These are phyloP conservation scores for Crucibulum laeve DNA, from an alignment of 768 basidiomycete genomes.

Conservation along the genomic window DNA sequence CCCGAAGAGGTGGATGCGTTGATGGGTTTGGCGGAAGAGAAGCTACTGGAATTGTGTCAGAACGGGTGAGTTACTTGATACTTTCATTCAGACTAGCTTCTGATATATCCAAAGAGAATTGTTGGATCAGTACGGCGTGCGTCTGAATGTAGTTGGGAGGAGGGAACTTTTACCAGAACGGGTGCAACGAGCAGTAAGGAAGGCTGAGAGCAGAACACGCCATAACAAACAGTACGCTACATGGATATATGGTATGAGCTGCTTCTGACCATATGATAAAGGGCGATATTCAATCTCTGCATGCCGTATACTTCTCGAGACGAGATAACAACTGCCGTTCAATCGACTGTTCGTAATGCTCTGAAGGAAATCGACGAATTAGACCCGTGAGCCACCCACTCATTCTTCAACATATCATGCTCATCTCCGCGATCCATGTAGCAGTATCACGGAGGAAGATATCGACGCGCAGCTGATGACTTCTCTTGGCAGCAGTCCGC, in stretches of 20 bases:
- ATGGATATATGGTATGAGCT: background rate
- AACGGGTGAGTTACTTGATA: slow-evolving; percentile 75
- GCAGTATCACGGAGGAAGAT: slow-evolving; percentile 56
- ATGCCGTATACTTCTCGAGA: slow-evolving; percentile 91
- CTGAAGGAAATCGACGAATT: slow-evolving; percentile 10
- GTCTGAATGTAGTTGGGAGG: slow-evolving; percentile 79
- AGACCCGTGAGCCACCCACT: slow-evolving; percentile 5
- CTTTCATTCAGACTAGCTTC: background rate
- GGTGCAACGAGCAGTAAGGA: slow-evolving; percentile 62
- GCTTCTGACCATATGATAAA: slow-evolving; percentile 24
- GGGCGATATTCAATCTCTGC: slow-evolving; percentile 86
- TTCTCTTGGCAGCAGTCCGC: slow-evolving; percentile 59
- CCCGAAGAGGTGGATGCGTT: slow-evolving; percentile 82
- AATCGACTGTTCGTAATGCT: slow-evolving; percentile 39
- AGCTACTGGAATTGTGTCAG: slow-evolving; percentile 71
- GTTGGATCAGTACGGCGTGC: slow-evolving; percentile 76
- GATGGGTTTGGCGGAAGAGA: slow-evolving; percentile 79
- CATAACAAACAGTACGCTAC: slow-evolving; percentile 60
- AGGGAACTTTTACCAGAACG: slow-evolving; percentile 70
- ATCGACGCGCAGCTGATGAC: slow-evolving; percentile 70
- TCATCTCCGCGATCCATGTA: slow-evolving; percentile 6
- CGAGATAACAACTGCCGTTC: slow-evolving; percentile 83
- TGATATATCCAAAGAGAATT: slow-evolving; percentile 54
- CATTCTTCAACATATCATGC: background rate
- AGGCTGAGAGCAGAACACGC: slow-evolving; percentile 75